Percentiles rank a stretch among this genome's conserved stretches.
Evolutionary conservation across 108 stramenopile genomes (phyloP).

Genomic region (Cyclostephanos tholiformis): DNA sequence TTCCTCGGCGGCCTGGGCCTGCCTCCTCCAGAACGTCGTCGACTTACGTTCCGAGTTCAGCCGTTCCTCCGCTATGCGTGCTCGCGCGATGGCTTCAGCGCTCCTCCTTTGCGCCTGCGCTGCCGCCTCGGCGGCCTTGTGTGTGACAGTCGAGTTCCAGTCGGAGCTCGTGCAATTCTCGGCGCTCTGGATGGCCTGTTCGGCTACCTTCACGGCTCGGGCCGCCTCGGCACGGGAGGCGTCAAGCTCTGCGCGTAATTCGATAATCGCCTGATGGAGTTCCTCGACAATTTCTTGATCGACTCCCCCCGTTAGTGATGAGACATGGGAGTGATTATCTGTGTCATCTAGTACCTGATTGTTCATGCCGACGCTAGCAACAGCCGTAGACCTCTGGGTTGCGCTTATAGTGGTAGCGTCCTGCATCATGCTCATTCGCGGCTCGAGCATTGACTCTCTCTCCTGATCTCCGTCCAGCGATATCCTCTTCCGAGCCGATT

Average conservation of each 20-base stretch:
- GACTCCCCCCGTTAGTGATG: slow-evolving; percentile 86
- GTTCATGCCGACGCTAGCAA: too few relatives aligned
- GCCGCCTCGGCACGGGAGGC: slow-evolving; percentile 86
- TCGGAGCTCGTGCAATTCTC: slow-evolving; percentile 78
- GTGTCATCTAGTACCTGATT: slow-evolving; percentile 14
- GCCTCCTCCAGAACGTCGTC: slow-evolving; percentile 68
- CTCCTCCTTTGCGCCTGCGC: slow-evolving; percentile 83
- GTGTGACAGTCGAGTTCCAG: slow-evolving; percentile 88
- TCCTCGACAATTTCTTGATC: slow-evolving; percentile 92
- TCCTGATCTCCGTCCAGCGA: slow-evolving; percentile 21
- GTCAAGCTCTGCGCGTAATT: slow-evolving; percentile 76
- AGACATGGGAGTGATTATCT: slow-evolving; percentile 67
- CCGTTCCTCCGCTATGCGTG: slow-evolving; percentile 79
- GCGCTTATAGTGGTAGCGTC: slow-evolving; percentile 1
- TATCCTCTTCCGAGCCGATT: slow-evolving; percentile 51
- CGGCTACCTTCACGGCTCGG: slow-evolving; percentile 89
- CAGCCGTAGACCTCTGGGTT: background rate
- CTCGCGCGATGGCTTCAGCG: slow-evolving; percentile 85
- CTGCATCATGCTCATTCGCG: slow-evolving; percentile 15
- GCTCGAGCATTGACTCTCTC: slow-evolving; percentile 49
- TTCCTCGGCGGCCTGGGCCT: slow-evolving; percentile 77
- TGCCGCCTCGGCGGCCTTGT: slow-evolving; percentile 91
- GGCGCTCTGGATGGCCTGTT: slow-evolving; percentile 92
- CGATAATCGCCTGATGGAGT: slow-evolving; percentile 78
- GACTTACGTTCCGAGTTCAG: slow-evolving; percentile 64